Base-by-base conservation (phyloP, 768 basidiomycete species). In the Podaxis rugospora region DNA sequence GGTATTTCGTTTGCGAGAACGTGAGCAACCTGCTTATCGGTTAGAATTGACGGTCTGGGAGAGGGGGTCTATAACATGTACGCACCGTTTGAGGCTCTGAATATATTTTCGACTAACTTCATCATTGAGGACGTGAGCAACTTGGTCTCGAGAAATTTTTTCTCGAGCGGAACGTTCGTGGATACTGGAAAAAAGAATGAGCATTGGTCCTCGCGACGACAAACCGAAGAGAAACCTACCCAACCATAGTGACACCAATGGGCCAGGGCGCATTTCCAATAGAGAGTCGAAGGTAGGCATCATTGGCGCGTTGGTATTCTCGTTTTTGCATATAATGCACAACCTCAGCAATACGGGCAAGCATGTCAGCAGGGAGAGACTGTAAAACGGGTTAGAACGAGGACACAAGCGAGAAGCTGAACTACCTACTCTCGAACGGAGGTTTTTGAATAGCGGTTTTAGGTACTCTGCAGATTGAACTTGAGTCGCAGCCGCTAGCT, bases 231-330 rank as follows among this genome's bases (percentile, higher is more conserved):
- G 44, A 28, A 9, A 79, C 88, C 40, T 74, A 94, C 93, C 94
- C 95, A 77, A 98, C 97, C 91, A 96, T 96, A 63, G 97, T 99
- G 7, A 99, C 97, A 46, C 97, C 97, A 68, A 99, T 99, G 1
- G 97, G 97, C 97, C 97, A 99, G 2, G 97, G 95, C 0, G 97
- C 96, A 68, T 97, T 99, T 36, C 97, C 97, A 64, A 99, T 99
- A 4, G 93, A 95, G 40, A 99, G 78, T 5, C 97, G 90, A 23
- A 99, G 85, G 72, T 99, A 99, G 0, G 95, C 89, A 70, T 99
- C 97, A 68, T 98, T 99, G 2, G 97, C 96, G 57, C 80, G 84
- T 72, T 98, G 94, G 67, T 99, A 99, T 71, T 95, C 87, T 28
- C 97, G 88, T 65, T 85, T 89, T 72, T 99, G 97, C 94, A 97